phyloP scores from a whole-genome alignment of 2,329 filamentous ascomycete species.

The Penicillium decumbens region DNA sequence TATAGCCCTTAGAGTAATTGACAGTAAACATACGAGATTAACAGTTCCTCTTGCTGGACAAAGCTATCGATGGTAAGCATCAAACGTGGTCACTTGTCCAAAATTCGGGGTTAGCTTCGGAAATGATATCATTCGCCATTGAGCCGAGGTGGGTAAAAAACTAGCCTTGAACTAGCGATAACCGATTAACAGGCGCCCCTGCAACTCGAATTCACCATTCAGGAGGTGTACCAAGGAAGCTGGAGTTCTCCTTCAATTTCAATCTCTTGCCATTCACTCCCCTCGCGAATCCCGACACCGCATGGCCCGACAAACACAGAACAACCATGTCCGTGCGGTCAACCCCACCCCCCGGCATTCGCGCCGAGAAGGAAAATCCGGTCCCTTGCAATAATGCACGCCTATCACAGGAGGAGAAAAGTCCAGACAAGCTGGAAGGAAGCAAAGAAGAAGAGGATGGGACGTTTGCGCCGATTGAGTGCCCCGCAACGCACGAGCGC shows the following conservation, averaged over 20 bases:
- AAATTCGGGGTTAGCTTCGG: background rate
- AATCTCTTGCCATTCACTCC: background rate
- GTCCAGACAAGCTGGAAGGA: conserved; percentile 9
- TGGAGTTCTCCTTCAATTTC: background rate
- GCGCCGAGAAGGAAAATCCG: conserved; percentile 1
- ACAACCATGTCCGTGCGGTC: background rate
- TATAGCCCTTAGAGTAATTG: background rate
- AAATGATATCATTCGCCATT: background rate
- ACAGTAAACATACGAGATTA: background rate
- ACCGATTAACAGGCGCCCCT: conserved; percentile 20
- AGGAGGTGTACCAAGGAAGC: background rate
- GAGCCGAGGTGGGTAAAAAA: background rate
- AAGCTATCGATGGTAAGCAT: background rate
- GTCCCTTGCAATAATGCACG: background rate
- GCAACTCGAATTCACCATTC: background rate
- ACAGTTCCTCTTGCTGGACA: background rate
- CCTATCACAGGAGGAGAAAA: conserved; percentile 4
- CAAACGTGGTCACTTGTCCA: background rate
- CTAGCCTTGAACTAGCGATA: conserved; percentile 1
- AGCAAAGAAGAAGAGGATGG: conserved; percentile 9
- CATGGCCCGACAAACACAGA: conserved; percentile 1
- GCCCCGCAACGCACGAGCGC: conserved; percentile 9
- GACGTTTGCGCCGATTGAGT: conserved; percentile 23
- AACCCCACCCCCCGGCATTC: conserved; percentile 7
- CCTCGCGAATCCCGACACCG: background rate